phyloP scores from a whole-genome alignment of 2,329 filamentous ascomycete species.

The Hirsutella rhossiliensis region DNA sequence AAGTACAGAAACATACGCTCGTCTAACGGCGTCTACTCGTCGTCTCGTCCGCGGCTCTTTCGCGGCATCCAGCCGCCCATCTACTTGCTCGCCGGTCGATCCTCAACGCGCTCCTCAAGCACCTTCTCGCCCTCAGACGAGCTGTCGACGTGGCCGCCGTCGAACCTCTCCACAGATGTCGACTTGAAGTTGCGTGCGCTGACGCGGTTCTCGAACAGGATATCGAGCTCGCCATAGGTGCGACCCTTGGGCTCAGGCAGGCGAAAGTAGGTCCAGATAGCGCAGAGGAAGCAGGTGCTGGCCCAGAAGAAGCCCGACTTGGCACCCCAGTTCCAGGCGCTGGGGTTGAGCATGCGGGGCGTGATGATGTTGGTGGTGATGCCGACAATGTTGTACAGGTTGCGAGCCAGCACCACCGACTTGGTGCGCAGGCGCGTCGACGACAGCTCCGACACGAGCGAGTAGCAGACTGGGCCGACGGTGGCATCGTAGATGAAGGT shows the following conservation, averaged over 20 bases:
- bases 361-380: constrained; percentile 34
- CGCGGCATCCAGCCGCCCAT: no score
- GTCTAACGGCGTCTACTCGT: neutral
- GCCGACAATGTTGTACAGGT: constrained; percentile 34
- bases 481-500: constrained; percentile 29
- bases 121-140: constrained; percentile 10
- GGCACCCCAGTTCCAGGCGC: constrained; percentile 34
- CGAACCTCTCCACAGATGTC: constrained; percentile 15
- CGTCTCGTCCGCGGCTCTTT: neutral
- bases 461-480: constrained; percentile 58
- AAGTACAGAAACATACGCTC: neutral
- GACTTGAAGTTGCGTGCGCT: constrained; percentile 28
- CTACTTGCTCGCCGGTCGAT: neutral
- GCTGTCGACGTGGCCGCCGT: constrained; percentile 7
- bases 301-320: constrained; percentile 35
- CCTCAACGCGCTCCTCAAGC: constrained; percentile 6
- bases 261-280: constrained; percentile 38
- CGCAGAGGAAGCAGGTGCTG: constrained; percentile 29
- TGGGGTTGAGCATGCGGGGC: constrained; percentile 33
- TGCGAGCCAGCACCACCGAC: constrained; percentile 31
- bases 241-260: constrained; percentile 42
- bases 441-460: constrained; percentile 50
- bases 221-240: constrained; percentile 42
- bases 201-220: constrained; percentile 35
- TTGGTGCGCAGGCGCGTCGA: constrained; percentile 34